Evolutionary conservation across 2,329 filamentous ascomycete species (phyloP).

Genomic region (Stagonosporopsis rhizophila): DNA sequence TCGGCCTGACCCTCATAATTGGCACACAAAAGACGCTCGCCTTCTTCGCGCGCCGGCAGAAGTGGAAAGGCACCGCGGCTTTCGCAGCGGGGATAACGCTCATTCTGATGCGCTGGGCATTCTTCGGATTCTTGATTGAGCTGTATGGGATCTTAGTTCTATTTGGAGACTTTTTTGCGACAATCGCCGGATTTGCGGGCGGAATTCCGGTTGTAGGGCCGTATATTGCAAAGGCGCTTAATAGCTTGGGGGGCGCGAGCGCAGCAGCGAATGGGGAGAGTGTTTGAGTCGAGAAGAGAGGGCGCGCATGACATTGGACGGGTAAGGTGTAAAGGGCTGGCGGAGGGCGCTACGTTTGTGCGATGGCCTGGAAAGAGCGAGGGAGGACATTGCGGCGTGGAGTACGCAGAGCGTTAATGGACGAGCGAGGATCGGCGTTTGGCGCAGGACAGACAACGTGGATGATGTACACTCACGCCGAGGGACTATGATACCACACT

Average conservation of each 20-base stretch:
- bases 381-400: background rate
- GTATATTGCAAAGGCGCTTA: constrained; percentile 77
- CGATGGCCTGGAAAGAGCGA: background rate
- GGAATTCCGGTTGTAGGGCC: constrained; percentile 86
- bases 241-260: constrained; percentile 58
- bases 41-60: constrained; percentile 95
- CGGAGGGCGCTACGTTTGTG: too few relatives aligned
- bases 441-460: background rate
- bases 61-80: constrained; percentile 87
- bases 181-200: constrained; percentile 85
- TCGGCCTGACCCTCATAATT: constrained; percentile 95
- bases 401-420: background rate
- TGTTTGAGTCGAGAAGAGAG: background rate
- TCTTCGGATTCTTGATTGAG: constrained; percentile 90
- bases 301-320: too few relatives aligned
- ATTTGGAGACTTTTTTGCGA: constrained; percentile 96
- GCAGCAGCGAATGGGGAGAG: constrained; percentile 13
- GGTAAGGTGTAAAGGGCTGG: too few relatives aligned
- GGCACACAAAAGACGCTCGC: constrained; percentile 86
- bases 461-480: background rate
- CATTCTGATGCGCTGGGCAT: constrained; percentile 88
- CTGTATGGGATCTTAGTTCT: constrained; percentile 90
- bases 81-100: constrained; percentile 84
- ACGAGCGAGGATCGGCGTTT: background rate
- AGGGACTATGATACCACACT: constrained; percentile 4